These are phyloP conservation scores for Podospora anserina DNA, from an alignment of 495 filamentous ascomycete genomes.

Conservation along the genomic window DNA sequence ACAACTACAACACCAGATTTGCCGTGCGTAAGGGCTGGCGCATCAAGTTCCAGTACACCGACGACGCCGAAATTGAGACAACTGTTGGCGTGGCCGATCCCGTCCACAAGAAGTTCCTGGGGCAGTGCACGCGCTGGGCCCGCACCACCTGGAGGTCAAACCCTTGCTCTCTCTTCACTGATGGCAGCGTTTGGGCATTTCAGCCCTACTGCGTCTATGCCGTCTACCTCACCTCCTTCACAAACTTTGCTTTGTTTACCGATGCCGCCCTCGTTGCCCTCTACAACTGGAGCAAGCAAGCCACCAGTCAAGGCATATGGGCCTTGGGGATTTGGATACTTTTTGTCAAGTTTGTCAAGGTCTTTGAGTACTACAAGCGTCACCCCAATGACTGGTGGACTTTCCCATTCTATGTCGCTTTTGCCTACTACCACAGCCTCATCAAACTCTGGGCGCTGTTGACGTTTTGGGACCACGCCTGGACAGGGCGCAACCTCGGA, in stretches of 20 bases:
- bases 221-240: conserved; percentile 57
- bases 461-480: conserved; percentile 43
- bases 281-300: background rate
- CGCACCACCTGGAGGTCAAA: conserved; percentile 68
- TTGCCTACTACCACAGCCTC: conserved; percentile 59
- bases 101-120: conserved; percentile 51
- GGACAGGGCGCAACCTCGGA: conserved; percentile 25
- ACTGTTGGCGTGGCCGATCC: conserved; percentile 46
- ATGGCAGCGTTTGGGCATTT: conserved; percentile 25
- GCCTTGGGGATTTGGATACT: conserved; percentile 34
- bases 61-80: conserved; percentile 57
- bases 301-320: background rate
- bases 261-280: conserved; percentile 47
- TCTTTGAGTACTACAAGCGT: conserved; percentile 55
- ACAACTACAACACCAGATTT: conserved; percentile 68
- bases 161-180: conserved; percentile 51
- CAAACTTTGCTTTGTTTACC: conserved; percentile 56
- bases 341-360: conserved; percentile 58
- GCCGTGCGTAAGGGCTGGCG: conserved; percentile 54
- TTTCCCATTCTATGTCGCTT: conserved; percentile 53
- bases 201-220: conserved; percentile 64
- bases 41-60: conserved; percentile 60
- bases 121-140: conserved; percentile 59
- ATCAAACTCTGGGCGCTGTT: conserved; percentile 62
- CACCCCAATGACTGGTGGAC: conserved; percentile 54